A percentile compares a stretch with the other conserved stretches of the same genome.
Evolutionary conservation across 176 grass and related monocot genomes (phyloP).

Genomic region (Otatea glauca): DNA sequence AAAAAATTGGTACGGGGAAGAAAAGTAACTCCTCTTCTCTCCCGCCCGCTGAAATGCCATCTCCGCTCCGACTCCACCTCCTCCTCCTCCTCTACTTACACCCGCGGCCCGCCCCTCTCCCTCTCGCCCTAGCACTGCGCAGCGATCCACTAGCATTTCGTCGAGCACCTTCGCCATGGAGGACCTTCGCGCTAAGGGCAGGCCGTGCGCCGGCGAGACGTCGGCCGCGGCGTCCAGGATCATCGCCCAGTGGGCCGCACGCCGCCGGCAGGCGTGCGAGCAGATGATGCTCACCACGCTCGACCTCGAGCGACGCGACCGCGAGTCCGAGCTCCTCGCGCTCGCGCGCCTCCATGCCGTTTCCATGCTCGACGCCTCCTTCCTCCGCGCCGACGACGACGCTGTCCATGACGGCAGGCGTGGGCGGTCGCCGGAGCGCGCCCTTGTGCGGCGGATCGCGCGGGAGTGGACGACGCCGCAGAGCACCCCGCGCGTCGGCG

Average conservation of each 20-base stretch:
- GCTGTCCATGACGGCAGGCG: neutral
- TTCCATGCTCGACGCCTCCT: constrained; percentile 88
- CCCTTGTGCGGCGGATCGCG: constrained; percentile 77
- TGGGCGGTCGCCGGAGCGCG: constrained; percentile 57
- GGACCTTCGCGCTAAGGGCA: constrained; percentile 34
- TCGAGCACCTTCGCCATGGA: constrained; percentile 30
- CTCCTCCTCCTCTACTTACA: constrained; percentile 1
- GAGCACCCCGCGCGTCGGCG: constrained; percentile 9
- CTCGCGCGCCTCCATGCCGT: constrained; percentile 90
- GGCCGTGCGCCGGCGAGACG: constrained; percentile 40
- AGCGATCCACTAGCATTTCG: neutral
- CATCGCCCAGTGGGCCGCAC: constrained; percentile 66
- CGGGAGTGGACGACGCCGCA: constrained; percentile 55
- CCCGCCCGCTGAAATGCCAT: constrained; percentile 23
- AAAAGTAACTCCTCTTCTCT: constrained; percentile 33
- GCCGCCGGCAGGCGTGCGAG: constrained; percentile 75
- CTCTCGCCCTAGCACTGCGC: constrained; percentile 24
- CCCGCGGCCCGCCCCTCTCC: neutral
- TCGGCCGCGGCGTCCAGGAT: constrained; percentile 65
- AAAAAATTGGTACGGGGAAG: too few relatives aligned
- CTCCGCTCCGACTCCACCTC: neutral
- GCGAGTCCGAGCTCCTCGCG: constrained; percentile 86
- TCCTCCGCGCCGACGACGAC: constrained; percentile 39
- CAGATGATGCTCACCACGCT: constrained; percentile 76
- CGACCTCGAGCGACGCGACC: constrained; percentile 75